These are phyloP conservation scores for Sclerotinia borealis DNA, from an alignment of 2,329 filamentous ascomycete species.

Conservation along the genomic window DNA sequence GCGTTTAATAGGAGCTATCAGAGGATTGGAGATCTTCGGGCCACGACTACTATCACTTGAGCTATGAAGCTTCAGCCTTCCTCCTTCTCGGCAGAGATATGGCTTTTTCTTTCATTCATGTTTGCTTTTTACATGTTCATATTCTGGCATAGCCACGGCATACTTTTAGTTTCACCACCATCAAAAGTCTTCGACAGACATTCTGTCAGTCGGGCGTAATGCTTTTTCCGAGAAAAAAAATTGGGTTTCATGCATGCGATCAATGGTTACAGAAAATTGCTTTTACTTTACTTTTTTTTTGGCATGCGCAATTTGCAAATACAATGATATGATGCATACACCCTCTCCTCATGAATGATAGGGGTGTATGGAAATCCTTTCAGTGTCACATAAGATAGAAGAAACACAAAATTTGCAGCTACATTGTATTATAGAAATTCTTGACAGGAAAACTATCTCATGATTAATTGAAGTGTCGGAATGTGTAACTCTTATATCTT, in stretches of 20 bases:
- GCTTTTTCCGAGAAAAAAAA: conserved; percentile 15
- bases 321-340: not conserved
- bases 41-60: conserved; percentile 7
- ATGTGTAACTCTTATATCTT: not conserved
- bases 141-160: conserved; percentile 25
- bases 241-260: conserved; percentile 20
- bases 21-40: conserved; percentile 30
- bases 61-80: not conserved
- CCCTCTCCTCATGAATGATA: not conserved
- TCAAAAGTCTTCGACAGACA: conserved; percentile 21
- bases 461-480: not conserved
- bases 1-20: conserved; percentile 31
- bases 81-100: conserved; percentile 9
- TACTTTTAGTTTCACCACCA: conserved; percentile 13
- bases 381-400: conserved; percentile 6
- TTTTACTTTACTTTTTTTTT: not conserved
- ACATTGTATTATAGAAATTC: conserved; percentile 13
- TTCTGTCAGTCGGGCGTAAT: conserved; percentile 19
- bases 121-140: conserved; percentile 27
- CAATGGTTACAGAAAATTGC: conserved; percentile 22
- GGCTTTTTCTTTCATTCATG: conserved; percentile 23
- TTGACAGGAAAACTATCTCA: conserved; percentile 5
- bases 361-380: not conserved
- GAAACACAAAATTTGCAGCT: conserved; percentile 1
- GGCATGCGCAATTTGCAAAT: not conserved